Percentiles rank a stretch among this genome's conserved stretches.
phyloP scores from a whole-genome alignment of 1,139 yeast species.

The Geotrichum klebahnii region DNA sequence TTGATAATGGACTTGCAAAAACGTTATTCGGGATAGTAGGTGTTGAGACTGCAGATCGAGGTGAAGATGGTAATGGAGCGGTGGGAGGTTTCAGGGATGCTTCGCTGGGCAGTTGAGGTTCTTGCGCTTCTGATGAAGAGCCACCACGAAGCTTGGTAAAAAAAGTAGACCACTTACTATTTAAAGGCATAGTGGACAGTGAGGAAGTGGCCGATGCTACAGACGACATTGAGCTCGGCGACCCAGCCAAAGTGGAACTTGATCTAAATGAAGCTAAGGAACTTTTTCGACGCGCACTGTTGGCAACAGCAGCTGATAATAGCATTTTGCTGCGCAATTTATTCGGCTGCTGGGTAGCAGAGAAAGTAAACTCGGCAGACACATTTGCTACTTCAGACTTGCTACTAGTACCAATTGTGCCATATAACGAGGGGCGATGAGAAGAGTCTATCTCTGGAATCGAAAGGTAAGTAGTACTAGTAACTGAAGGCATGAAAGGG shows the following conservation, averaged over 20 bases:
- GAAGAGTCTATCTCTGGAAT: constrained; percentile 8
- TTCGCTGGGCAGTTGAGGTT: too few species aligned
- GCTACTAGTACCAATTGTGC: not conserved
- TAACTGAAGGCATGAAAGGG: not conserved
- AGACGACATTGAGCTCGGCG: not conserved
- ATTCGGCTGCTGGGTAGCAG: constrained; percentile 9
- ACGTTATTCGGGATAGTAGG: not conserved
- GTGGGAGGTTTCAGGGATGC: constrained; percentile 1
- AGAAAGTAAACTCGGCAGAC: constrained; percentile 11
- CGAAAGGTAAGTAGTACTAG: not conserved
- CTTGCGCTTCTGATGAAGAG: not conserved
- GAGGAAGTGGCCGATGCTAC: not conserved
- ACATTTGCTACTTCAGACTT: constrained; percentile 10
- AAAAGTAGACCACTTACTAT: constrained; percentile 6
- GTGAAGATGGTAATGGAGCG: not conserved
- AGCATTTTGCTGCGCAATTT: constrained; percentile 19
- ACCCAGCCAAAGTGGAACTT: not conserved
- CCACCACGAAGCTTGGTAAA: constrained; percentile 6
- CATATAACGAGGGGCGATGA: constrained; percentile 7
- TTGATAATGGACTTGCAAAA: constrained; percentile 1
- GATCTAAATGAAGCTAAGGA: constrained; percentile 5
- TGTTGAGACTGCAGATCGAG: constrained; percentile 6
- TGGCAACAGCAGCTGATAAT: constrained; percentile 24
- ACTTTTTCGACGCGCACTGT: constrained; percentile 10
- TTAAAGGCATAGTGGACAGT: not conserved